These are phyloP conservation scores for Crataegus laevigata DNA, from an alignment of 306 rosid species.

Conservation along the genomic window DNA sequence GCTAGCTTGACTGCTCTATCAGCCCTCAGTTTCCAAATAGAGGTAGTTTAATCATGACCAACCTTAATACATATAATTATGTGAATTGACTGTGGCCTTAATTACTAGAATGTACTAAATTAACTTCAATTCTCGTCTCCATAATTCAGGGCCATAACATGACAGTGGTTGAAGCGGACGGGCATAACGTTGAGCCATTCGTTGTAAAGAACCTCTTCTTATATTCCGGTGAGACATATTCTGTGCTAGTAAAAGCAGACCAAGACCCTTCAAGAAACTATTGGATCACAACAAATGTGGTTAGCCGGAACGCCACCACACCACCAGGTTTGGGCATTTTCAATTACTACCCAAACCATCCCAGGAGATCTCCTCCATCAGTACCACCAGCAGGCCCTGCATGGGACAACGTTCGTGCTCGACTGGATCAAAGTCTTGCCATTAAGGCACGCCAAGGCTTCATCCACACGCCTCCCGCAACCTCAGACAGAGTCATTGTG, in stretches of 20 bases:
- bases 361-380: slow-evolving; percentile 42
- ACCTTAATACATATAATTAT: background rate
- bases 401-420: slow-evolving; percentile 38
- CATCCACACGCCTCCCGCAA: slow-evolving; percentile 47
- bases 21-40: slow-evolving; percentile 77
- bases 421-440: slow-evolving; percentile 53
- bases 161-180: slow-evolving; percentile 94
- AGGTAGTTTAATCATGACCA: slow-evolving; percentile 32
- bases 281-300: slow-evolving; percentile 63
- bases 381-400: slow-evolving; percentile 47
- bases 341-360: slow-evolving; percentile 88
- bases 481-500: slow-evolving; percentile 63
- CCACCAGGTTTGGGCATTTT: slow-evolving; percentile 55
- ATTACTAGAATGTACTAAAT: background rate
- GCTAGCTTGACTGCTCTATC: slow-evolving; percentile 66
- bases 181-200: slow-evolving; percentile 82
- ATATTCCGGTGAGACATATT: slow-evolving; percentile 89
- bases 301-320: slow-evolving; percentile 51
- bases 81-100: background rate
- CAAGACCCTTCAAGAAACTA: slow-evolving; percentile 74
- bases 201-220: slow-evolving; percentile 57
- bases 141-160: slow-evolving; percentile 68
- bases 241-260: slow-evolving; percentile 62
- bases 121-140: background rate
- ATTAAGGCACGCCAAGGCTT: slow-evolving; percentile 46